Evolutionary conservation across 345 rosid genomes (phyloP).

Genomic region (Murraya paniculata): DNA sequence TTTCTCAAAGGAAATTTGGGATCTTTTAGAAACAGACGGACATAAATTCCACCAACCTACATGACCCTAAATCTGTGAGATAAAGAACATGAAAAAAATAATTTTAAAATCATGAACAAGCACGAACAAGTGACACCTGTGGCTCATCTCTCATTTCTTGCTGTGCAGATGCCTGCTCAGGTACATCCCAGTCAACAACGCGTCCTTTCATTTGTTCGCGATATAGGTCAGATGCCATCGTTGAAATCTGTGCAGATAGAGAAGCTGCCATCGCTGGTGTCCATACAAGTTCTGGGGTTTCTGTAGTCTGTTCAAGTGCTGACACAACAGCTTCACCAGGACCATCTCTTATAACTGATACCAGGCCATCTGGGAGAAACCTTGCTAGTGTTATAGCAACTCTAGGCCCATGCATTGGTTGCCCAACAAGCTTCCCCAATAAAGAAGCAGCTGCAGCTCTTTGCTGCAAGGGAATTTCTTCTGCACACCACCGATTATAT

Average conservation of each 20-base stretch:
- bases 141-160: conserved; percentile 92
- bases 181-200: conserved; percentile 94
- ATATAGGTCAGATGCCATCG: conserved; percentile 90
- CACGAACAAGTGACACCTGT: conserved; percentile 48
- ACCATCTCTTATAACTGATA: conserved; percentile 92
- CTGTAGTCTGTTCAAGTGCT: conserved; percentile 88
- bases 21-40: conserved; percentile 90
- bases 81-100: not conserved
- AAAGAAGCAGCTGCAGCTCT: conserved; percentile 95
- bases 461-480: conserved; percentile 91
- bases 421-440: conserved; percentile 93
- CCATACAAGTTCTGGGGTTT: conserved; percentile 99
- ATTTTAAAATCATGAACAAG: not conserved
- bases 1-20: conserved; percentile 97
- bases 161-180: conserved; percentile 93
- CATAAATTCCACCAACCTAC: conserved; percentile 96
- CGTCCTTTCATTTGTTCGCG: conserved; percentile 95
- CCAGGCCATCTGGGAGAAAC: conserved; percentile 96
- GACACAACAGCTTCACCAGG: conserved; percentile 97
- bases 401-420: conserved; percentile 99
- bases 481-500: conserved; percentile 47
- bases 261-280: conserved; percentile 99
- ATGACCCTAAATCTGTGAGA: conserved; percentile 26
- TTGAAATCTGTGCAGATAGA: conserved; percentile 88
- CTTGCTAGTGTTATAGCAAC: conserved; percentile 94